Conservation (phyloP, 2,329 filamentous ascomycete genomes). For the Dactylellina sp. region DNA sequence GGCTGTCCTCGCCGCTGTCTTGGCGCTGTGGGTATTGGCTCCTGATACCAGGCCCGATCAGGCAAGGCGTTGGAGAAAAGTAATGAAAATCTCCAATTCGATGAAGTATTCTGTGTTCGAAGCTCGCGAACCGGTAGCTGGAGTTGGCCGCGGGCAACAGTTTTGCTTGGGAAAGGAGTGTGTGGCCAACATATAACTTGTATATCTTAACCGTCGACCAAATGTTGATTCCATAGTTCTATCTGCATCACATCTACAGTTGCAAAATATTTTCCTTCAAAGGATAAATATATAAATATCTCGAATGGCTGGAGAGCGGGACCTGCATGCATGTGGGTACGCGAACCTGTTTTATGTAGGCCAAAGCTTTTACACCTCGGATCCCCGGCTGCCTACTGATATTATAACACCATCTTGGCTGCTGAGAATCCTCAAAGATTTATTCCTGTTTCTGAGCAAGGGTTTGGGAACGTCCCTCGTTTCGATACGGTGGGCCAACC, state of each 20-base stretch:
- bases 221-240: too few species aligned
- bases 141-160: slow-evolving; percentile 18
- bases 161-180: background rate
- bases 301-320: slow-evolving; percentile 18
- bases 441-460: background rate
- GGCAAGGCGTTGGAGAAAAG: slow-evolving; percentile 17
- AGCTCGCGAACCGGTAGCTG: slow-evolving; percentile 11
- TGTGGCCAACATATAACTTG: too few species aligned
- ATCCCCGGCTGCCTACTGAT: slow-evolving; percentile 25
- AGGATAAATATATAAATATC: slow-evolving; percentile 21
- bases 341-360: slow-evolving; percentile 23
- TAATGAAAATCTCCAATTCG: slow-evolving; percentile 21
- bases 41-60: slow-evolving; percentile 24
- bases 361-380: slow-evolving; percentile 18
- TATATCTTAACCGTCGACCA: too few species aligned
- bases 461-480: background rate
- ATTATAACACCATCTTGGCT: background rate
- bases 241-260: too few species aligned
- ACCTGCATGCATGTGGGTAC: slow-evolving; percentile 7
- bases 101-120: slow-evolving; percentile 9
- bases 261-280: too few species aligned
- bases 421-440: background rate
- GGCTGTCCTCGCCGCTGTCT: slow-evolving; percentile 37
- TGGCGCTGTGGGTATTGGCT: slow-evolving; percentile 38
- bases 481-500: slow-evolving; percentile 17